Conservation (phyloP, 164 flowering plant species). For the Magnolia officinalis region DNA sequence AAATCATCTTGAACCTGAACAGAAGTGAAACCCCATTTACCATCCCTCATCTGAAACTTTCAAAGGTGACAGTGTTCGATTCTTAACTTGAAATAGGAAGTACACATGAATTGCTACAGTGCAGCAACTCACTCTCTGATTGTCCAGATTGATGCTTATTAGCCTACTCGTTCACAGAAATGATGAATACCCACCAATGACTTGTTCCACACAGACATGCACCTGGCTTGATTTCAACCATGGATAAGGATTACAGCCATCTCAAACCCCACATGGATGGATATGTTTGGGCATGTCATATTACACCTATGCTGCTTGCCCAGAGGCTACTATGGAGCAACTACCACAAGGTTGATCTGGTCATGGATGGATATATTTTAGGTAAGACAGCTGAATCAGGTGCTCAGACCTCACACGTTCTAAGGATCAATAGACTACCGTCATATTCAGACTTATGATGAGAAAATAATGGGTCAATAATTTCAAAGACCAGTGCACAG, state of each 20-base stretch:
- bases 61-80: not conserved
- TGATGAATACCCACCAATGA: too few relatives aligned
- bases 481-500: not conserved
- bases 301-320: too few relatives aligned
- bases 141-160: too few relatives aligned
- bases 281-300: too few relatives aligned
- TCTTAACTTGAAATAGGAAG: not conserved
- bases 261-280: too few relatives aligned
- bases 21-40: not conserved
- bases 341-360: too few relatives aligned
- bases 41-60: not conserved
- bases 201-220: too few relatives aligned
- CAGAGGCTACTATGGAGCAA: too few relatives aligned
- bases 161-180: not conserved
- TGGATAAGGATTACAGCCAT: too few relatives aligned
- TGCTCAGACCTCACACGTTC: not conserved
- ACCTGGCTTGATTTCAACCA: too few relatives aligned
- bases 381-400: not conserved
- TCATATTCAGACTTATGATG: not conserved
- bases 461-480: not conserved
- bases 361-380: too few relatives aligned
- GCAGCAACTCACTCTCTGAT: not conserved
- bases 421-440: not conserved
- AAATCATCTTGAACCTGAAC: conserved; percentile 72
- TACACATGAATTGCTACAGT: not conserved